These are phyloP conservation scores for Aspergillus tubingensis DNA, from an alignment of 2,329 filamentous ascomycete genomes.

Conservation along the genomic window DNA sequence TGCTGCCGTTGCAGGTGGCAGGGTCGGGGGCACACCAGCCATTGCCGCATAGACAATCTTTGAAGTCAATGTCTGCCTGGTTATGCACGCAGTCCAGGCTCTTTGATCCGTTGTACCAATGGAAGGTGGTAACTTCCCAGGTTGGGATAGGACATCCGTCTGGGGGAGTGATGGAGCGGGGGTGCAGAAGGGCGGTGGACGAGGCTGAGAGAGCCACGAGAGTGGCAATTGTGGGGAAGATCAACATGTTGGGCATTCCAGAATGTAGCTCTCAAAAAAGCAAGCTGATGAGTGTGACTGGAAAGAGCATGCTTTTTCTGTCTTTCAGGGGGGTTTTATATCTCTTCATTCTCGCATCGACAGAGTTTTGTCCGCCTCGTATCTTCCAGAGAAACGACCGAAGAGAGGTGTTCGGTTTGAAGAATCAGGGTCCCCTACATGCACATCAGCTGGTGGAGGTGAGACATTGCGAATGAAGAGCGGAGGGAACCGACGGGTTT, in stretches of 20 bases:
- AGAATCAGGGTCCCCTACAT: background rate
- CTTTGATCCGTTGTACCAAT: slow-evolving; percentile 22
- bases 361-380: background rate
- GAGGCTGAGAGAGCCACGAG: slow-evolving; percentile 9
- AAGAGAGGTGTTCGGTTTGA: background rate
- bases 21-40: slow-evolving; percentile 28
- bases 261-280: too few species aligned
- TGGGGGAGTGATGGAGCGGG: slow-evolving; percentile 27
- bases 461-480: background rate
- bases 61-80: slow-evolving; percentile 23
- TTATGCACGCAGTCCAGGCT: slow-evolving; percentile 25
- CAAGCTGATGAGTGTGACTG: background rate
- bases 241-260: slow-evolving; percentile 11
- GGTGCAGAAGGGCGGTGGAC: slow-evolving; percentile 6
- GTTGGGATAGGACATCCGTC: slow-evolving; percentile 30
- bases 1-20: slow-evolving; percentile 26
- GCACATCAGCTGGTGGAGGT: background rate
- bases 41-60: slow-evolving; percentile 26
- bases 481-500: background rate
- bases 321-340: background rate
- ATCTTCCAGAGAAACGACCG: background rate
- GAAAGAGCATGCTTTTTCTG: background rate
- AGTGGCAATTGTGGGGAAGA: slow-evolving; percentile 12
- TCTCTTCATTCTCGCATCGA: too few species aligned
- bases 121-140: slow-evolving; percentile 29